Percentiles rank a stretch among this genome's conserved stretches.
phyloP scores from a whole-genome alignment of 345 rosid genomes.

The Luvunga scandens region DNA sequence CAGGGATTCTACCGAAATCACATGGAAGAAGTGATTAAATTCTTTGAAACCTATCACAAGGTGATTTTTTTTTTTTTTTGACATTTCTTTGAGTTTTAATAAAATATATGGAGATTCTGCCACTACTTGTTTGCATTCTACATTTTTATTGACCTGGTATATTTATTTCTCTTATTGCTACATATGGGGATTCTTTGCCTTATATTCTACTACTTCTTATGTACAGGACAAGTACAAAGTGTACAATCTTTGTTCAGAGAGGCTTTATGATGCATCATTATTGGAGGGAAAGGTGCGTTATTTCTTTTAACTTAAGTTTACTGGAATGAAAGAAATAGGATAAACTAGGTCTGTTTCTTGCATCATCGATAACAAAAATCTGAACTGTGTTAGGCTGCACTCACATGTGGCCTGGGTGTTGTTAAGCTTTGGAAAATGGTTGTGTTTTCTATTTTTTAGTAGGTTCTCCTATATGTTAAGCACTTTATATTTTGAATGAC shows the following conservation, averaged over 20 bases:
- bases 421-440: background rate
- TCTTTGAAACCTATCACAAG: constrained; percentile 89
- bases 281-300: constrained; percentile 81
- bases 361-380: background rate
- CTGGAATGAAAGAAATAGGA: background rate
- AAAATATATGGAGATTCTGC: background rate
- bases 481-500: background rate
- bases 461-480: background rate
- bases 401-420: background rate
- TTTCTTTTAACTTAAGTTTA: background rate
- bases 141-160: background rate
- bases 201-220: constrained; percentile 12
- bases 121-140: background rate
- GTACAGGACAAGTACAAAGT: constrained; percentile 82
- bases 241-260: constrained; percentile 87
- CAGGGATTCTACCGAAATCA: constrained; percentile 90
- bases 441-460: background rate
- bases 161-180: constrained; percentile 1
- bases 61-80: constrained; percentile 23
- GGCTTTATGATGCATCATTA: constrained; percentile 83
- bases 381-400: background rate
- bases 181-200: background rate
- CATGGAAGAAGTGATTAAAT: constrained; percentile 91
- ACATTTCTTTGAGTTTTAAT: background rate
- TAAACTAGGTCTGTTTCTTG: background rate